phyloP scores from a whole-genome alignment of 1,284 basidiomycete species.

The Uromyces viciae-fabae region DNA sequence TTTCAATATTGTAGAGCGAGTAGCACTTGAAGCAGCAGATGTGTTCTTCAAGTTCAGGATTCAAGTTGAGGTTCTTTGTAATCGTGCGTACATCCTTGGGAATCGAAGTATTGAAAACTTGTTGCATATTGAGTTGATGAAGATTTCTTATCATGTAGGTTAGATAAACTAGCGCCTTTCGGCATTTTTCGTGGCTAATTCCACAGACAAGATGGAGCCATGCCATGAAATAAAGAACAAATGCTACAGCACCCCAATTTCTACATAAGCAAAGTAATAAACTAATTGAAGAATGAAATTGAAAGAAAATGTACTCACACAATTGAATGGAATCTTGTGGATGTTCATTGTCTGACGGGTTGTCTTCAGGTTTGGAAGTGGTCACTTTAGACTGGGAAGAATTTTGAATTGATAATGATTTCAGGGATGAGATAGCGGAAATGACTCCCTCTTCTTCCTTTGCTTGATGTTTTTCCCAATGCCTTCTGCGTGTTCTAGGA shows the following conservation, averaged over 20 bases:
- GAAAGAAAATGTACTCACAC: not conserved
- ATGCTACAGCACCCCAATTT: not conserved
- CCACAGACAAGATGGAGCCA: constrained; percentile 28
- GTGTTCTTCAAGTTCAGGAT: not conserved
- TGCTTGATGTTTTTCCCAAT: not conserved
- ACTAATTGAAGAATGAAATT: not conserved
- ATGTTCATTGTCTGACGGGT: not conserved
- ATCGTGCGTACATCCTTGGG: constrained; percentile 23
- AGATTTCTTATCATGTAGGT: not conserved
- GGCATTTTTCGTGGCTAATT: constrained; percentile 16
- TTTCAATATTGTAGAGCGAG: constrained; percentile 8
- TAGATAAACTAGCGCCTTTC: not conserved
- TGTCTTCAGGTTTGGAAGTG: no score
- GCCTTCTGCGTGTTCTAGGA: constrained; percentile 17
- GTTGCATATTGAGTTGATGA: not conserved
- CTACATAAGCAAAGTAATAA: not conserved
- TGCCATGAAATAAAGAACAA: not conserved
- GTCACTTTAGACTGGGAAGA: not conserved
- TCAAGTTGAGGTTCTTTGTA: constrained; percentile 1
- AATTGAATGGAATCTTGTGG: not conserved
- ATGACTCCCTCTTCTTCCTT: not conserved
- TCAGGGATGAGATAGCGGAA: not conserved
- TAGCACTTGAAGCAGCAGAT: constrained; percentile 8
- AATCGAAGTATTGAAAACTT: not conserved
- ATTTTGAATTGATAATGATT: not conserved